Evolutionary conservation across 768 basidiomycete species (phyloP).

Genomic region (Floccularia luteovirens): DNA sequence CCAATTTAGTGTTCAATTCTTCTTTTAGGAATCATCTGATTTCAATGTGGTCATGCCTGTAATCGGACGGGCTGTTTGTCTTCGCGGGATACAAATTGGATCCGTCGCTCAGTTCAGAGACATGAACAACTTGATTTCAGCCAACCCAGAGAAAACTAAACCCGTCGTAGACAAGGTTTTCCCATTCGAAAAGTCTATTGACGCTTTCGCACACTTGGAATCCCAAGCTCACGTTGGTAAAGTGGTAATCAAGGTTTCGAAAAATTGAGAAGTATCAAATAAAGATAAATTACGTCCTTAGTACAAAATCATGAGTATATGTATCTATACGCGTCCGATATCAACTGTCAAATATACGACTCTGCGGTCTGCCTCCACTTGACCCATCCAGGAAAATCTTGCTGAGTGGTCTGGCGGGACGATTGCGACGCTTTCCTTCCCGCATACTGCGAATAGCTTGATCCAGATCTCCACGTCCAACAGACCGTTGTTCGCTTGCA

Average conservation of each 20-base stretch:
- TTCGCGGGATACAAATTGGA: conserved; percentile 44
- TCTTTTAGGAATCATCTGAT: background rate
- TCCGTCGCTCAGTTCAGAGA: conserved; percentile 46
- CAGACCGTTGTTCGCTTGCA: conserved; percentile 39
- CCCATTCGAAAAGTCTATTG: conserved; percentile 39
- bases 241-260: conserved; percentile 39
- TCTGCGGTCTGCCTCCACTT: conserved; percentile 18
- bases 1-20: background rate
- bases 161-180: conserved; percentile 53
- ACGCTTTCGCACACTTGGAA: conserved; percentile 43
- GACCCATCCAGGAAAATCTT: conserved; percentile 75
- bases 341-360: conserved; percentile 21
- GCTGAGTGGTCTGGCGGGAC: conserved; percentile 51
- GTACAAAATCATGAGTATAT: background rate
- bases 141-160: conserved; percentile 27
- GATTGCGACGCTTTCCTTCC: conserved; percentile 49
- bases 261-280: background rate
- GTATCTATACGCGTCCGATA: background rate
- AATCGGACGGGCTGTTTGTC: conserved; percentile 24
- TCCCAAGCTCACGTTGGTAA: conserved; percentile 53
- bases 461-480: conserved; percentile 77
- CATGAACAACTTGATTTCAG: conserved; percentile 38
- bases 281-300: conserved; percentile 2
- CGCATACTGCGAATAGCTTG: conserved; percentile 78
- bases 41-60: conserved; percentile 8